phyloP scores from a whole-genome alignment of 441 rosid species.

The Euphorbia corollata region DNA sequence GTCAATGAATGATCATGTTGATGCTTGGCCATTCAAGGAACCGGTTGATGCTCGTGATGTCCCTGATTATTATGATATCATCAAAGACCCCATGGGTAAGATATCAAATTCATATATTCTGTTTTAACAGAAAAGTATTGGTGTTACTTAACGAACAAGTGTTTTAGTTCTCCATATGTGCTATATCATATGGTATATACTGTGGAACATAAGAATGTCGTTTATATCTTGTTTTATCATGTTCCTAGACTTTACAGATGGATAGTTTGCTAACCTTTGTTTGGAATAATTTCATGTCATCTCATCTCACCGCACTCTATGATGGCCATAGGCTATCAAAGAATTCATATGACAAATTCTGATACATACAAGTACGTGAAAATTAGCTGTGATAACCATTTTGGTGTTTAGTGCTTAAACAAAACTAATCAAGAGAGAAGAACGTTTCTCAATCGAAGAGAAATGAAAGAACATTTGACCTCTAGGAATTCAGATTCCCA shows the following conservation, averaged over 20 bases:
- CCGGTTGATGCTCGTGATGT: constrained; percentile 93
- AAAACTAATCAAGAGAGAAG: not conserved
- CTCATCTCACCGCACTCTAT: not conserved
- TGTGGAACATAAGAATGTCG: not conserved
- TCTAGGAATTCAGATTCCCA: not conserved
- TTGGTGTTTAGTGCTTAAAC: not conserved
- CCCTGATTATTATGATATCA: constrained; percentile 95
- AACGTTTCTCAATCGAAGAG: not conserved
- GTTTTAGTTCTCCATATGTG: not conserved
- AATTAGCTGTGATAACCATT: not conserved
- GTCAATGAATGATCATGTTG: constrained; percentile 88
- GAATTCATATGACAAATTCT: not conserved
- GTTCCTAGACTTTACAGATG: not conserved
- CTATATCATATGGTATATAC: not conserved
- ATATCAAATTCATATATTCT: constrained; percentile 2
- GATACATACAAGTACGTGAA: not conserved
- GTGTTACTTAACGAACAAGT: not conserved
- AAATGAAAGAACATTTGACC: not conserved
- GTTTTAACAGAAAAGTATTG: not conserved
- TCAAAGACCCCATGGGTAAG: constrained; percentile 98
- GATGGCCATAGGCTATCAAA: not conserved
- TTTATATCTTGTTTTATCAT: not conserved
- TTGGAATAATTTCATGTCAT: not conserved
- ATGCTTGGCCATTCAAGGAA: constrained; percentile 98
- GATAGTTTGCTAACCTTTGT: not conserved